Conservation (phyloP, 1,139 yeast genomes). For the Yamadazyma buinensis region DNA sequence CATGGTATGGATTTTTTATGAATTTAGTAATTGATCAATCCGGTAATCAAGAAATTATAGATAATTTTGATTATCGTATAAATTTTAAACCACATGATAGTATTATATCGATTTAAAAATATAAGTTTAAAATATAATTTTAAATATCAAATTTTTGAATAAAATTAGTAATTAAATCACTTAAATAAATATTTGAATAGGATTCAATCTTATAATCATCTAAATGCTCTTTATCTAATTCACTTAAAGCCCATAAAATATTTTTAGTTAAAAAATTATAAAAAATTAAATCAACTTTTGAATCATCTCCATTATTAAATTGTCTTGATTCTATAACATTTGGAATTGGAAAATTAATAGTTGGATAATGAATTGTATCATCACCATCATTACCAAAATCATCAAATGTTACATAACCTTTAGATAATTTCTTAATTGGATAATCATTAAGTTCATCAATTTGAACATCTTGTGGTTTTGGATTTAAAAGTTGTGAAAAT, state of each 20-base stretch:
- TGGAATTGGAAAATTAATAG: conserved; percentile 60
- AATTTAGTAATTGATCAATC: conserved; percentile 58
- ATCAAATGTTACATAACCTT: conserved; percentile 80
- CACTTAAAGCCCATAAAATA: conserved; percentile 53
- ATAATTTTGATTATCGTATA: conserved; percentile 61
- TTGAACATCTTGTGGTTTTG: not conserved
- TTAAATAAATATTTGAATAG: conserved; percentile 34
- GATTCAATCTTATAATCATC: conserved; percentile 15
- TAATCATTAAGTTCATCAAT: conserved; percentile 7
- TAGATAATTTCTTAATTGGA: conserved; percentile 19
- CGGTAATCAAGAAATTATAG: conserved; percentile 46
- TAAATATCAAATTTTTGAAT: conserved; percentile 2
- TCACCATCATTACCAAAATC: conserved; percentile 86
- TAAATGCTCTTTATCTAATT: conserved; percentile 20
- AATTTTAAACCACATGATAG: conserved; percentile 61
- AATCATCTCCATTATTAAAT: conserved; percentile 10
- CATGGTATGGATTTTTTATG: conserved; percentile 65
- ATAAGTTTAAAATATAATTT: too few relatives aligned
- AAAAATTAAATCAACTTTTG: conserved; percentile 65
- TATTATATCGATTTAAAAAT: conserved; percentile 16
- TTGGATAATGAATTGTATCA: conserved; percentile 73
- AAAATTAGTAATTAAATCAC: conserved; percentile 23
- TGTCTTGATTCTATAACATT: conserved; percentile 62
- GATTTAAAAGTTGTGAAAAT: conserved; percentile 3
- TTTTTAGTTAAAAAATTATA: conserved; percentile 71